Evolutionary conservation across 2,329 filamentous ascomycete genomes (phyloP), one percentile per base, ranked within the genome.

Genomic region (Arthrobotrys sphaeroides): DNA sequence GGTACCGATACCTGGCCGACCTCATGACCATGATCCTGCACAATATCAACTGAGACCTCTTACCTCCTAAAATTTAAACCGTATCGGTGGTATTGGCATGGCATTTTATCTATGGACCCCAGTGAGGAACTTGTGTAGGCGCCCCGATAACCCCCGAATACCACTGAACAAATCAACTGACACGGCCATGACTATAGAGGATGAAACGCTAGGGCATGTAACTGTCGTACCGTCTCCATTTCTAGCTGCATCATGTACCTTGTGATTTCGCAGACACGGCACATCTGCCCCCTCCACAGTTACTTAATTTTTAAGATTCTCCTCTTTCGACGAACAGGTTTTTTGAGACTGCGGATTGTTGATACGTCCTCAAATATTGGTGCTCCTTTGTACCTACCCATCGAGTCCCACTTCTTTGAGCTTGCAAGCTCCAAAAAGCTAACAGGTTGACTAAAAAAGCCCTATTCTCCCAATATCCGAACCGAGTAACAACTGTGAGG

Each of bases 211-310:
- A 24, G 9, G n/a, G 12, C 20, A 53, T 53, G 47, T 28, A 55
- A 38, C 18, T 55, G 2, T 55, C 31, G 5, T 36, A 24, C 28
- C 18, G n/a, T 55, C 31, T 38, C 31, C 24, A 55, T 24, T 55
- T 55, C 51, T 18, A 31, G 51, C 28, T 55, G 28, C 51, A 38
- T 55, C 16, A 36, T 55, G 18, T 18, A 38, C 24, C 31, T 38
- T n/a, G 12, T 55, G 36, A 38, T 38, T 38, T 36, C 31, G 24
- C 9, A 55, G 51, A 55, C 51, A 55, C 51, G 51, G 51, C 51
- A 55, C 31, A 55, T 24, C 28, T 55, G 51, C 51, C 36, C 38
- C 5, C 38, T 18, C 31, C 22, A 38, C 51, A 55, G 51, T n/a
- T n/a, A n/a, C n/a, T n/a, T n/a, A n/a, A n/a, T n/a, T n/a, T n/a